Conservation (phyloP, 2,329 filamentous ascomycete genomes). For the Leptoxyphium fumago region DNA sequence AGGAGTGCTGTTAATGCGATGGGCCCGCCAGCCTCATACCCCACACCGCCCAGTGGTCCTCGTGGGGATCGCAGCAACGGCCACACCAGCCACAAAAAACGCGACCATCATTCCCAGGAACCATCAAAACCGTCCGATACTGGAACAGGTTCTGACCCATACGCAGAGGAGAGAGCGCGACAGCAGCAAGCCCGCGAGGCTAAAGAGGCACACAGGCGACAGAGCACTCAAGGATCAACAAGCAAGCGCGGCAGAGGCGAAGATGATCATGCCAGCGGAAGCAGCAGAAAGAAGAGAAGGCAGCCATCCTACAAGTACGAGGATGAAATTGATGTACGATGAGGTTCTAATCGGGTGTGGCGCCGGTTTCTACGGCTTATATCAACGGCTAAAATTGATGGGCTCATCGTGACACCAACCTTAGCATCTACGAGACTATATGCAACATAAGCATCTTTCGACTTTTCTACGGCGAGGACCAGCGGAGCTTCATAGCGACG, state of each 20-base stretch:
- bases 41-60: slow-evolving; percentile 6
- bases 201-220: slow-evolving; percentile 52
- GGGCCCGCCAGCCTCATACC: slow-evolving; percentile 9
- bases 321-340: slow-evolving; percentile 24
- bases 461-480: too few relatives aligned
- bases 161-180: slow-evolving; percentile 19
- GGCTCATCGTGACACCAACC: too few relatives aligned
- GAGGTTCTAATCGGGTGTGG: background rate
- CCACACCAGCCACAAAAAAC: slow-evolving; percentile 3
- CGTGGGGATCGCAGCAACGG: slow-evolving; percentile 2
- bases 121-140: slow-evolving; percentile 5
- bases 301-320: slow-evolving; percentile 17
- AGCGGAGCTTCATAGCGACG: too few relatives aligned
- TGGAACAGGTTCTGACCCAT: slow-evolving; percentile 12
- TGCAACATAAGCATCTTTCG: too few relatives aligned
- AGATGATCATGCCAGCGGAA: slow-evolving; percentile 2
- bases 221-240: slow-evolving; percentile 31
- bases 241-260: slow-evolving; percentile 11
- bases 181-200: slow-evolving; percentile 33
- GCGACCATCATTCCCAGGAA: background rate
- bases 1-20: slow-evolving; percentile 14
- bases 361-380: too few relatives aligned
- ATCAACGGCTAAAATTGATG: too few relatives aligned
- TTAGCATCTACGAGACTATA: too few relatives aligned
- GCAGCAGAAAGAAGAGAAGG: slow-evolving; percentile 4